A percentile compares a stretch with the other conserved stretches of the same genome.
These are phyloP conservation scores for Leccinum uliginosum DNA, from an alignment of 768 basidiomycete genomes.

Conservation along the genomic window DNA sequence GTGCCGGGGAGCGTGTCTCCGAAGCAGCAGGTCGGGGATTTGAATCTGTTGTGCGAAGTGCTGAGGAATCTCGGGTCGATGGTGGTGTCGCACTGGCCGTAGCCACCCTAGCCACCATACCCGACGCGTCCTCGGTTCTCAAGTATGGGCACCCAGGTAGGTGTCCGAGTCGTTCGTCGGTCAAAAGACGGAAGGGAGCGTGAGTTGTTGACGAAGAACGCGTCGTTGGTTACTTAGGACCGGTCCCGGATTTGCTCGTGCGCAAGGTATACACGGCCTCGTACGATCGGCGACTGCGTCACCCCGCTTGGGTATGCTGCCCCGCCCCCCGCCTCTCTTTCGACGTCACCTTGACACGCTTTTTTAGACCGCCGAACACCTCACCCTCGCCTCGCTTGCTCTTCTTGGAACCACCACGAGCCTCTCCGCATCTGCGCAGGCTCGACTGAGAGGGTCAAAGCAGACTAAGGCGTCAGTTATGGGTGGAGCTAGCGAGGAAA, in stretches of 20 bases:
- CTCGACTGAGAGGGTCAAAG: slow-evolving; percentile 36
- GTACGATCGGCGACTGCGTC: slow-evolving; percentile 86
- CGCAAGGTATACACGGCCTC: slow-evolving; percentile 83
- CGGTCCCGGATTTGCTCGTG: slow-evolving; percentile 73
- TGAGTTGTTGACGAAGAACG: slow-evolving; percentile 1
- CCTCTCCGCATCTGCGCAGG: slow-evolving; percentile 63
- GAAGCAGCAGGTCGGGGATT: slow-evolving; percentile 82
- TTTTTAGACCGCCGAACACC: slow-evolving; percentile 91
- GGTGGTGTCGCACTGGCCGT: slow-evolving; percentile 53
- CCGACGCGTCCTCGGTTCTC: slow-evolving; percentile 39
- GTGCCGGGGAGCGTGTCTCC: slow-evolving; percentile 35
- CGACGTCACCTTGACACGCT: not conserved
- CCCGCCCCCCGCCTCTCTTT: too few relatives aligned
- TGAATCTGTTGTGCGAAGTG: slow-evolving; percentile 81
- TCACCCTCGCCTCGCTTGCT: slow-evolving; percentile 72
- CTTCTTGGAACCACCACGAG: slow-evolving; percentile 67
- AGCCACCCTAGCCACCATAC: not conserved
- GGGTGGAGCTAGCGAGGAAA: slow-evolving; percentile 20
- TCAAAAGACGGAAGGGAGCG: too few relatives aligned
- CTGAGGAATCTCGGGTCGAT: slow-evolving; percentile 77
- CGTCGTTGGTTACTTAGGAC: slow-evolving; percentile 49
- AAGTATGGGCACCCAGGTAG: slow-evolving; percentile 36
- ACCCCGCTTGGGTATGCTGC: slow-evolving; percentile 84
- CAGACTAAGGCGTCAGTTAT: slow-evolving; percentile 19
- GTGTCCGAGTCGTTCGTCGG: not conserved